Evolutionary conservation across 1,284 basidiomycete genomes (phyloP).

Genomic region (Exobasidium rhododendri): DNA sequence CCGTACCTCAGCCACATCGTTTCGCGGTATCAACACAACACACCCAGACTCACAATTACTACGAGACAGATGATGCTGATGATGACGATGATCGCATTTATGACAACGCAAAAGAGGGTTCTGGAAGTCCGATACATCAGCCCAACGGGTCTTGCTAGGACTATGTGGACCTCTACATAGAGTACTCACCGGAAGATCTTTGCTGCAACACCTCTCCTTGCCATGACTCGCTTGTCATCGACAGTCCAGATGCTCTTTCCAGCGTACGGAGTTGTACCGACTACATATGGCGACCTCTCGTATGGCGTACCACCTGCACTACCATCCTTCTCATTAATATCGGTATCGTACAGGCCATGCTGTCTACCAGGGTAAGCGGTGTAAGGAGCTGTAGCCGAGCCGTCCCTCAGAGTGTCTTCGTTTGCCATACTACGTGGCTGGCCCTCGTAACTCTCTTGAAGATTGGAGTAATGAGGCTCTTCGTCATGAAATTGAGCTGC

Average conservation of each 20-base stretch:
- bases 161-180: neutral
- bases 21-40: neutral
- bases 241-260: slow-evolving; percentile 46
- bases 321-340: neutral
- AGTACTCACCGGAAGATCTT: slow-evolving; percentile 25
- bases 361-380: neutral
- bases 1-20: neutral
- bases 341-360: neutral
- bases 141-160: neutral
- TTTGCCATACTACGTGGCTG: neutral
- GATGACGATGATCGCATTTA: slow-evolving; percentile 38
- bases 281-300: neutral
- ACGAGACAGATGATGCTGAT: slow-evolving; percentile 43
- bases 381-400: neutral
- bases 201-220: slow-evolving; percentile 30
- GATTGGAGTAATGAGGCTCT: neutral
- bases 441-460: neutral
- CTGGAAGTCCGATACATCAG: slow-evolving; percentile 15
- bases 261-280: slow-evolving; percentile 23
- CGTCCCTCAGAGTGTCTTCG: neutral
- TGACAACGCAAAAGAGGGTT: slow-evolving; percentile 39
- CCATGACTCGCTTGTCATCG: slow-evolving; percentile 42
- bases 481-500: slow-evolving; percentile 10
- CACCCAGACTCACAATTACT: slow-evolving; percentile 18
- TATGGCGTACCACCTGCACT: slow-evolving; percentile 4